Percentiles rank a stretch among this genome's conserved stretches.
These are phyloP conservation scores for Solanum sejunctum DNA, from an alignment of 257 asterid genomes.

Conservation along the genomic window DNA sequence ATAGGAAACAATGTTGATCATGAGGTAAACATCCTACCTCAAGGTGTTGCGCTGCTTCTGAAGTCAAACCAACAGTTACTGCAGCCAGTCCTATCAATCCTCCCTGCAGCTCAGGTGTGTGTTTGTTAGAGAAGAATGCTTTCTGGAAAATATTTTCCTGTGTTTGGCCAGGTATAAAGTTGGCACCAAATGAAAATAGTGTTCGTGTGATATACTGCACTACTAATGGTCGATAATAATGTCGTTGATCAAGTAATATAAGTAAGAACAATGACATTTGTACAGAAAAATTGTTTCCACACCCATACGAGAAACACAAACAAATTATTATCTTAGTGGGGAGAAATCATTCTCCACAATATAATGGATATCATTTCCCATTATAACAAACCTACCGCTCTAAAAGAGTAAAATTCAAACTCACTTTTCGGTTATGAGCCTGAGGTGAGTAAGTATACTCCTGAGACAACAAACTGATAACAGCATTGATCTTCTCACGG, in stretches of 20 bases:
- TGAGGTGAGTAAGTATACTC: constrained; percentile 80
- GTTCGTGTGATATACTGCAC: neutral
- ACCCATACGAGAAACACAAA: neutral
- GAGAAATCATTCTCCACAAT: neutral
- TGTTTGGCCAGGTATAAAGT: neutral
- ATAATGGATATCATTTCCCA: neutral
- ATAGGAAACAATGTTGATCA: neutral
- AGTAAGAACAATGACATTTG: neutral
- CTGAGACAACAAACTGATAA: constrained; percentile 62
- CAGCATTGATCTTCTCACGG: constrained; percentile 69
- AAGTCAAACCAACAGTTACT: constrained; percentile 84
- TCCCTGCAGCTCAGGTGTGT: constrained; percentile 35
- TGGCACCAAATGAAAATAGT: neutral
- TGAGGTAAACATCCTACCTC: constrained; percentile 31
- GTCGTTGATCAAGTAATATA: neutral
- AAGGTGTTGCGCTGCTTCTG: constrained; percentile 88
- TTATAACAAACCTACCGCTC: neutral
- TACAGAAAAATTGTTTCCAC: neutral
- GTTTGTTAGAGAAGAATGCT: neutral
- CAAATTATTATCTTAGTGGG: neutral
- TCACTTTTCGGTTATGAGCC: constrained; percentile 86
- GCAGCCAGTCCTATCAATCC: constrained; percentile 99
- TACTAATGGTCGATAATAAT: neutral
- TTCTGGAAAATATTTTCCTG: neutral
- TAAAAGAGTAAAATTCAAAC: neutral